A percentile compares a stretch with the other conserved stretches of the same genome.
Conservation (phyloP, 805 yeast genomes). For the Saccharomycopsis javanensis region DNA sequence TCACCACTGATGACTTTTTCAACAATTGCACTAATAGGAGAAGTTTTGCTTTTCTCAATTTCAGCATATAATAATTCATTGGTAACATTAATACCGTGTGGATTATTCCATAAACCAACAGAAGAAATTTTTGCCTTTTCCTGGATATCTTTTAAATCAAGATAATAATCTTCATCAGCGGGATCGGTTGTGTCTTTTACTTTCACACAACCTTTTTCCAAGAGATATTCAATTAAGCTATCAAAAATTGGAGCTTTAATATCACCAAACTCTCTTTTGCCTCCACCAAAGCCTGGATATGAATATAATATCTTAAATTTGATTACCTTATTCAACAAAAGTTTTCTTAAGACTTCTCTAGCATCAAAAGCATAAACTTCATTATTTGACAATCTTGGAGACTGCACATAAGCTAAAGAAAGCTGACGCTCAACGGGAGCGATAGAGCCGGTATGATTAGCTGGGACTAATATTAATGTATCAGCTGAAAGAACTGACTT, state of each 20-base stretch:
- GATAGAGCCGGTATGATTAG: slow-evolving; percentile 26
- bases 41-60: slow-evolving; percentile 7
- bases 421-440: slow-evolving; percentile 49
- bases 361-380: slow-evolving; percentile 46
- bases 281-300: slow-evolving; percentile 28
- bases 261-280: slow-evolving; percentile 65
- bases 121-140: slow-evolving; percentile 40
- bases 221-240: slow-evolving; percentile 46
- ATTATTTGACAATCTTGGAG: slow-evolving; percentile 39
- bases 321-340: slow-evolving; percentile 55
- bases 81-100: slow-evolving; percentile 4
- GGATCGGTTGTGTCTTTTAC: slow-evolving; percentile 44
- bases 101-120: slow-evolving; percentile 47
- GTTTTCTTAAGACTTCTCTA: slow-evolving; percentile 50
- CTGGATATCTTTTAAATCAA: slow-evolving; percentile 33
- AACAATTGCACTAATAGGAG: slow-evolving; percentile 39
- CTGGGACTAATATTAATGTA: slow-evolving; percentile 51
- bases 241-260: slow-evolving; percentile 51
- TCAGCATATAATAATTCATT: slow-evolving; percentile 15
- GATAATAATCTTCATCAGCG: slow-evolving; percentile 35
- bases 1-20: slow-evolving; percentile 77
- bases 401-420: slow-evolving; percentile 55
- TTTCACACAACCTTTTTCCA: slow-evolving; percentile 52
- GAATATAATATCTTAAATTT: slow-evolving; percentile 50
- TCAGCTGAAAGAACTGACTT: slow-evolving; percentile 65